phyloP scores from a whole-genome alignment of 1,284 basidiomycete species.

The Leccinum fallax region DNA sequence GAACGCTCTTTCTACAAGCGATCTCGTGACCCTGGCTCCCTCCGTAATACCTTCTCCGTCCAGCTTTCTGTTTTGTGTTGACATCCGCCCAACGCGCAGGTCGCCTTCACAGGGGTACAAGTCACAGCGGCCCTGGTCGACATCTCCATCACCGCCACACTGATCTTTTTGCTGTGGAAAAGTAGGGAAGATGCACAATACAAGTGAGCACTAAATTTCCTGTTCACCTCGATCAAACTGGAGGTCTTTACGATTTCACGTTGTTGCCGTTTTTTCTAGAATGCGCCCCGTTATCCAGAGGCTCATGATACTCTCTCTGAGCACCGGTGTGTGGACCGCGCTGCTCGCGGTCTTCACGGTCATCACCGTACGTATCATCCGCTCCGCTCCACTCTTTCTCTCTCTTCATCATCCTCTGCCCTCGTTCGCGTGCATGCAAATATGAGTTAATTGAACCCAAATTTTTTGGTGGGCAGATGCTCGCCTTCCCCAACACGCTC shows the following conservation, averaged over 20 bases:
- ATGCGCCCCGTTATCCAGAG: slow-evolving; percentile 23
- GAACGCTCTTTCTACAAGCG: slow-evolving; percentile 14
- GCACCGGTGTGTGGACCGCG: slow-evolving; percentile 25
- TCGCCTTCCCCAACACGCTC: slow-evolving; percentile 15
- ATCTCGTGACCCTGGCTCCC: slow-evolving; percentile 13
- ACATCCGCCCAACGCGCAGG: slow-evolving; percentile 4
- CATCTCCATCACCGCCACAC: slow-evolving; percentile 18
- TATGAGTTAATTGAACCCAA: not conserved
- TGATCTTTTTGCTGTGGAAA: slow-evolving; percentile 19
- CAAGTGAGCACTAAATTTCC: slow-evolving; percentile 3
- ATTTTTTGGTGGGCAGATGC: slow-evolving; percentile 12
- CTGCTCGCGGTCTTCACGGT: slow-evolving; percentile 22
- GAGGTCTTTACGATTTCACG: not conserved
- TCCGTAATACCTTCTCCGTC: slow-evolving; percentile 6
- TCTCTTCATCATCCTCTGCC: not conserved
- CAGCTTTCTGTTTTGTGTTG: not conserved
- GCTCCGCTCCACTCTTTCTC: not conserved
- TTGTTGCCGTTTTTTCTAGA: slow-evolving; percentile 1
- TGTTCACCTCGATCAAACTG: not conserved
- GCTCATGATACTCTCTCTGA: slow-evolving; percentile 23
- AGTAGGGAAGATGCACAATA: slow-evolving; percentile 22
- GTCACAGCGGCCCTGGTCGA: slow-evolving; percentile 17
- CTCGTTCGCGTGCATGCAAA: not conserved
- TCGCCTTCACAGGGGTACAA: slow-evolving; percentile 17
- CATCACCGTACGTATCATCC: slow-evolving; percentile 14